These are phyloP conservation scores for Termitomyces sp. DNA, from an alignment of 768 basidiomycete species.

Conservation along the genomic window DNA sequence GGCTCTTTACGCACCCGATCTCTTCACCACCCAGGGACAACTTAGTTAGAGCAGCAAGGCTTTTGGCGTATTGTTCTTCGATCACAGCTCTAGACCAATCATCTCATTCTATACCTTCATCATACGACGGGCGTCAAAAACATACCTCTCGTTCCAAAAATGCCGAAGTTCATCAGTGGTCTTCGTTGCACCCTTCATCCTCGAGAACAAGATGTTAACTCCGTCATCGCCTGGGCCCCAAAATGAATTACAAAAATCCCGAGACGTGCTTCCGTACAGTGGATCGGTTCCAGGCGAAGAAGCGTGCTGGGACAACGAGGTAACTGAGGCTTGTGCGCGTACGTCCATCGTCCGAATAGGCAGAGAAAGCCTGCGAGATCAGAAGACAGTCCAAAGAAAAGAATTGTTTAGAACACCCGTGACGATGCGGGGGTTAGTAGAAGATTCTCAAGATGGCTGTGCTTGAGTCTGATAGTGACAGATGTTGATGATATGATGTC, in stretches of 20 bases:
- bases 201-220: constrained; percentile 82
- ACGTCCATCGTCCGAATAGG: constrained; percentile 44
- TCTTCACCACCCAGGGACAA: constrained; percentile 78
- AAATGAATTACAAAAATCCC: constrained; percentile 94
- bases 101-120: neutral
- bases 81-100: constrained; percentile 61
- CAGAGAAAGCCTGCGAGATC: neutral
- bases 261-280: constrained; percentile 33
- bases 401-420: neutral
- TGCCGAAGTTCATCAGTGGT: constrained; percentile 85
- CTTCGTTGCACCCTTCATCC: constrained; percentile 79
- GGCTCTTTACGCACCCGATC: constrained; percentile 65
- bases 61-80: constrained; percentile 92
- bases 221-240: constrained; percentile 88
- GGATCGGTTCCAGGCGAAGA: constrained; percentile 45
- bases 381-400: neutral
- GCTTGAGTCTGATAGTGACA: constrained; percentile 9
- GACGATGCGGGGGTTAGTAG: neutral
- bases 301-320: constrained; percentile 65
- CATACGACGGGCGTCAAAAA: constrained; percentile 7
- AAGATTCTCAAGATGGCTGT: constrained; percentile 13
- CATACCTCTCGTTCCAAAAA: constrained; percentile 93
- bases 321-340: constrained; percentile 65
- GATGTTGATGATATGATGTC: constrained; percentile 13
- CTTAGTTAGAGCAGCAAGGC: constrained; percentile 77